phyloP scores from a whole-genome alignment of 176 grass and related monocot species.

The Paspalum notatum region DNA sequence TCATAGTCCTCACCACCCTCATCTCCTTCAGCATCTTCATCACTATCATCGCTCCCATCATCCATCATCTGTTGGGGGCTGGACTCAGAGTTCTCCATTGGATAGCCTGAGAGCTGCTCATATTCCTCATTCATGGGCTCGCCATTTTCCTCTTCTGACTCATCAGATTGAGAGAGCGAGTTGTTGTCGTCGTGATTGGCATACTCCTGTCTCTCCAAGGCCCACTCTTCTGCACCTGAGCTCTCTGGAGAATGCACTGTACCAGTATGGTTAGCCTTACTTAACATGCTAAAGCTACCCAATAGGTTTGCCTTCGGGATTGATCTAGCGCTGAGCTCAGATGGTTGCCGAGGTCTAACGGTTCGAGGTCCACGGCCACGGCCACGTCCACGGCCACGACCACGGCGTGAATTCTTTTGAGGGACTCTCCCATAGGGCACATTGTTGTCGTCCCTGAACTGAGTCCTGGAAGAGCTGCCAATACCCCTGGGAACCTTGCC shows the following conservation, averaged over 20 bases:
- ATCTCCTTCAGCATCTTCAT: slow-evolving; percentile 52
- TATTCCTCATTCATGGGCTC: slow-evolving; percentile 69
- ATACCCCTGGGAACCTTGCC: slow-evolving; percentile 64
- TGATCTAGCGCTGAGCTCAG: slow-evolving; percentile 49
- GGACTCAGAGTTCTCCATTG: slow-evolving; percentile 44
- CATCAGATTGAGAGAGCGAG: slow-evolving; percentile 49
- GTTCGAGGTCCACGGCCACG: slow-evolving; percentile 76
- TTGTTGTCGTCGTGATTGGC: slow-evolving; percentile 55
- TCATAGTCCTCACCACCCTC: slow-evolving; percentile 63
- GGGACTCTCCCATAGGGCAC: slow-evolving; percentile 46
- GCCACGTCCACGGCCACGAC: slow-evolving; percentile 61
- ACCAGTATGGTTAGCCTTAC: slow-evolving; percentile 48
- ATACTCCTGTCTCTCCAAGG: slow-evolving; percentile 63
- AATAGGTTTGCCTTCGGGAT: slow-evolving; percentile 69
- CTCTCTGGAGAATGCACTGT: slow-evolving; percentile 60
- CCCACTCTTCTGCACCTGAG: slow-evolving; percentile 80
- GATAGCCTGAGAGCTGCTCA: slow-evolving; percentile 52
- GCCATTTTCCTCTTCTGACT: slow-evolving; percentile 53
- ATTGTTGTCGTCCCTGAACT: slow-evolving; percentile 47
- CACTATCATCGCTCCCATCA: slow-evolving; percentile 45
- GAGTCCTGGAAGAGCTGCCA: slow-evolving; percentile 47
- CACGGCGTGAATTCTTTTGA: slow-evolving; percentile 57
- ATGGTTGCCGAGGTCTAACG: slow-evolving; percentile 69
- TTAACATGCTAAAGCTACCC: slow-evolving; percentile 80
- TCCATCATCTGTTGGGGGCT: slow-evolving; percentile 50